These are phyloP conservation scores for Leccinum incarnatum DNA, from an alignment of 768 basidiomycete genomes.

Conservation along the genomic window DNA sequence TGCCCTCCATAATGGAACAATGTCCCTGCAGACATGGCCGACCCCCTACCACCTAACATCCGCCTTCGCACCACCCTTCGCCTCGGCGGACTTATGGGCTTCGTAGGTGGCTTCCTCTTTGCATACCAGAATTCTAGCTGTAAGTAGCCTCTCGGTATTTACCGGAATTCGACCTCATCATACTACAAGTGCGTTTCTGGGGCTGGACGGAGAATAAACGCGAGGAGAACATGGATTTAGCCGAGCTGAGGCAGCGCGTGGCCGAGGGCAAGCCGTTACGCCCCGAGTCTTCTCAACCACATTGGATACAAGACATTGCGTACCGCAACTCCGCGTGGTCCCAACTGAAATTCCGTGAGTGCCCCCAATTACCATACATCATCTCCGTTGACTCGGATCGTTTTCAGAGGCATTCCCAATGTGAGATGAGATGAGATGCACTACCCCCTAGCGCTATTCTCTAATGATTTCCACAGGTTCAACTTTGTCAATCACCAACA, in stretches of 20 bases:
- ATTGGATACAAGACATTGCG: constrained; percentile 85
- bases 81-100: constrained; percentile 75
- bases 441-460: not conserved
- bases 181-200: constrained; percentile 79
- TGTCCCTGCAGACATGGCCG: constrained; percentile 41
- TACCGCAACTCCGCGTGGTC: constrained; percentile 87
- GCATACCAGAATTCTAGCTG: constrained; percentile 90
- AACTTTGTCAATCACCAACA: constrained; percentile 90
- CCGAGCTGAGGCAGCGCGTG: constrained; percentile 74
- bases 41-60: constrained; percentile 37
- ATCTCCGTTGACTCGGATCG: constrained; percentile 11
- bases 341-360: constrained; percentile 88
- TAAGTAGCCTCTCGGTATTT: constrained; percentile 38
- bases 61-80: constrained; percentile 41
- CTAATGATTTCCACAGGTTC: constrained; percentile 57
- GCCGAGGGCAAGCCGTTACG: constrained; percentile 81
- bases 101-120: constrained; percentile 86
- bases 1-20: constrained; percentile 11
- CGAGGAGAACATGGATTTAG: constrained; percentile 74
- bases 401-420: constrained; percentile 68
- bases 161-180: constrained; percentile 14
- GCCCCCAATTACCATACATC: constrained; percentile 3
- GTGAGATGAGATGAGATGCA: constrained; percentile 40
- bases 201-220: constrained; percentile 88
- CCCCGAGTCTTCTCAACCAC: constrained; percentile 77